Evolutionary conservation across 2,329 filamentous ascomycete genomes (phyloP).

Genomic region (Plectosphaerella cucumerina): DNA sequence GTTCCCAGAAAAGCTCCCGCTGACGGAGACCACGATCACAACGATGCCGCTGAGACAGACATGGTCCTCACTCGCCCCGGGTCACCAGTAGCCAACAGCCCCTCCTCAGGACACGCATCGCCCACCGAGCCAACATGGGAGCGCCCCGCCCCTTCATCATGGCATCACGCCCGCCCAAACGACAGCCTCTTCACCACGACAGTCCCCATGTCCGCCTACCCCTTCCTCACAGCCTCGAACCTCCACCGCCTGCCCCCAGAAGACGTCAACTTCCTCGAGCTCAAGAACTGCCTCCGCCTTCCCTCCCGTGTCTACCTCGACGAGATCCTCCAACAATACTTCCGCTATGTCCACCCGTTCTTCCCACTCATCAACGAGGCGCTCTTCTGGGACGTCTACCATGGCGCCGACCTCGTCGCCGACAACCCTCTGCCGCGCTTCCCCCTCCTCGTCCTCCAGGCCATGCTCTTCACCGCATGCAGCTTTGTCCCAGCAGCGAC

Average conservation of each 20-base stretch:
- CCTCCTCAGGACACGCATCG: neutral
- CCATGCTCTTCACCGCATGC: neutral
- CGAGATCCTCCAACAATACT: neutral
- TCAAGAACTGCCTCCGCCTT: neutral
- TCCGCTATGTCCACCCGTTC: neutral
- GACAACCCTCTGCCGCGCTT: neutral
- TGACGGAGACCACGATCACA: neutral
- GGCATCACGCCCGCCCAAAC: neutral
- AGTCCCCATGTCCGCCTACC: slow-evolving; percentile 2
- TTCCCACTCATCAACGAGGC: neutral
- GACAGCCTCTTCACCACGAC: neutral
- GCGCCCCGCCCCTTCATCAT: neutral
- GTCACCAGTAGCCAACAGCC: neutral
- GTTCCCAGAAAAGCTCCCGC: neutral
- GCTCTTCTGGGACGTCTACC: neutral
- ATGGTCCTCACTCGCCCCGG: neutral
- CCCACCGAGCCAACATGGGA: neutral
- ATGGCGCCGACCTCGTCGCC: neutral
- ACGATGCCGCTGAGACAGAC: neutral
- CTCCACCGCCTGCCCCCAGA: neutral
- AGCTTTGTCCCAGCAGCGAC: neutral
- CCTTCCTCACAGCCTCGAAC: neutral
- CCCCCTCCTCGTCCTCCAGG: neutral
- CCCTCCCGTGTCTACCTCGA: neutral
- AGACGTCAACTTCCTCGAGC: neutral